Evolutionary conservation across 1,139 yeast genomes (phyloP), one percentile per base, ranked within the genome.

Genomic region (Scheffersomyces cryptocercus): DNA sequence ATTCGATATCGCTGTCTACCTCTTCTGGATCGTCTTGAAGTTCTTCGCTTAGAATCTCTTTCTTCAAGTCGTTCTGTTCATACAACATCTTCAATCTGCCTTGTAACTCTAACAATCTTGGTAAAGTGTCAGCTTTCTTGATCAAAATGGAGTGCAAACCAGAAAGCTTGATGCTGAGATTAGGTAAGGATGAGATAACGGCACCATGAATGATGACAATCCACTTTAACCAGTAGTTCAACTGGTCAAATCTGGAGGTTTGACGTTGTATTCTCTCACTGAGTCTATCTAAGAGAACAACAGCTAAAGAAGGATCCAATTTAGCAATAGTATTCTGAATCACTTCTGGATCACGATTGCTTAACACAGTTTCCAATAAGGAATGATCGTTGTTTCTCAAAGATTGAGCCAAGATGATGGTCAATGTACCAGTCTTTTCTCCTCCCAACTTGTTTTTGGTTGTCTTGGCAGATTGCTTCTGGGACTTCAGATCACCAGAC

Each of bases 201-300:
- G 95, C 93, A 34, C 99, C 99, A 62, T 95, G 99, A 33, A 87
- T 82, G 38, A 93, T 84, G 57, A 95, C 73, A 40, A 90, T 84
- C 95, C 97, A 91, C 62, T 91, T 88, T 52, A 91, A 84, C 99
- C 99, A 93, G 39, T 82, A 76, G 51, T 86, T 85, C 50, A 93
- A 73, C 48, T 84, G 85, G 33, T 85, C 88, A 50, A 90, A 90
- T 53, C 89, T 79, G 13, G 67, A 61, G 11, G 74, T 61, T 55
- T 75, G 79, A 55, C 95, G 79, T 9, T 91, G 85, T 47, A 89
- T 81, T 61, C 88, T 80, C 60, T 90, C 97, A 1, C 97, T 90
- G 32, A 93, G 70, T 56, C 91, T 77, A 59, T 91, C 96, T 50
- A 95, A 71, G 36, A 93, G 72, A 8, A 79, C 64, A 10, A 89